A percentile compares a stretch with the other conserved stretches of the same genome.
phyloP scores from a whole-genome alignment of 1,139 yeast genomes.

The Hansenula lynferdii region DNA sequence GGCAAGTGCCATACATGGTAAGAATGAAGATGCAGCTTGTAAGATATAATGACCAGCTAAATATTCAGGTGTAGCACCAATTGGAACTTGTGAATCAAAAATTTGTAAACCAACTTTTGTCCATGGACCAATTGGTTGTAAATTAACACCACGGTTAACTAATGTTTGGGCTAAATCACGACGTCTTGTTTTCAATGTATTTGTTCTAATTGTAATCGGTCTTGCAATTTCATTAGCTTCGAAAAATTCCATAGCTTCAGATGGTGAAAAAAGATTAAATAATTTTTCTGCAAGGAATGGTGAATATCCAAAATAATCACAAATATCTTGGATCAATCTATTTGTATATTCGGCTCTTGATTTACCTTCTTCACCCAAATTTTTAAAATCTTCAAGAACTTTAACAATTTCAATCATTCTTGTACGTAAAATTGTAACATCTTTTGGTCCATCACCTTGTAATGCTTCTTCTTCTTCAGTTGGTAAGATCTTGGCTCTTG shows the following conservation, averaged over 20 bases:
- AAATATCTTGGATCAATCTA: slow-evolving; percentile 77
- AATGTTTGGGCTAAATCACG: slow-evolving; percentile 93
- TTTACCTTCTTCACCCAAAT: slow-evolving; percentile 78
- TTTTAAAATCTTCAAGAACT: slow-evolving; percentile 90
- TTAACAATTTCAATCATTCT: slow-evolving; percentile 94
- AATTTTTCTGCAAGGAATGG: slow-evolving; percentile 90
- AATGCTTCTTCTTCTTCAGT: slow-evolving; percentile 49
- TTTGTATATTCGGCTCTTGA: slow-evolving; percentile 78
- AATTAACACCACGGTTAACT: slow-evolving; percentile 94
- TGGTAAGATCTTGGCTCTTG: slow-evolving; percentile 69
- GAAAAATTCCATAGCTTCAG: slow-evolving; percentile 96
- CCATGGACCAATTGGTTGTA: slow-evolving; percentile 98
- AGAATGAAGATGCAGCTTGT: slow-evolving; percentile 97
- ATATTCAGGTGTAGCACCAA: slow-evolving; percentile 99
- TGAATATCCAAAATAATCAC: slow-evolving; percentile 96
- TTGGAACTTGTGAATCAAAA: slow-evolving; percentile 97
- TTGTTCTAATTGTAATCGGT: slow-evolving; percentile 95
- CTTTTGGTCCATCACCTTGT: slow-evolving; percentile 55
- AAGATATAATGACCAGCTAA: slow-evolving; percentile 96
- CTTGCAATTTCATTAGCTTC: slow-evolving; percentile 98
- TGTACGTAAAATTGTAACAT: slow-evolving; percentile 78
- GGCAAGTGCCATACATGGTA: slow-evolving; percentile 96
- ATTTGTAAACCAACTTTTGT: slow-evolving; percentile 96
- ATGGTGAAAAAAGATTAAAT: slow-evolving; percentile 84
- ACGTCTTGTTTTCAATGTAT: slow-evolving; percentile 90